phyloP scores from a whole-genome alignment of 2,329 filamentous ascomycete species.

The Lomentospora prolificans region DNA sequence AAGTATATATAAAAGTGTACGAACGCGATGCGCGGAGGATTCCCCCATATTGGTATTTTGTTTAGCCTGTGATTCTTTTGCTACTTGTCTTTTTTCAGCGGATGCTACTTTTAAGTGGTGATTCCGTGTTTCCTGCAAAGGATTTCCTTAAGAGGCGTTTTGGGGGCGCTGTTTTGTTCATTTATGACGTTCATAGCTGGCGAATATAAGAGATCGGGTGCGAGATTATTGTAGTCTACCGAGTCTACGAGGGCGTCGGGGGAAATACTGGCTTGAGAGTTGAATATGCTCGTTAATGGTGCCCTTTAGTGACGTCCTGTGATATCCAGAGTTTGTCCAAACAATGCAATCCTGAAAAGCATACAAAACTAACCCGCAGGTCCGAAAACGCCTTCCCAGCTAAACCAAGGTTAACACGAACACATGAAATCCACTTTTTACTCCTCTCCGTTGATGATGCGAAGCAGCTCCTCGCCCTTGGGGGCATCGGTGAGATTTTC shows the following conservation, averaged over 20 bases:
- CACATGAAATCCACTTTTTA: too few relatives aligned
- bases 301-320: background rate
- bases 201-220: background rate
- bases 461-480: conserved; percentile 63
- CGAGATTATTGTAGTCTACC: background rate
- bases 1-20: conserved; percentile 61
- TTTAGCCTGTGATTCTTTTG: background rate
- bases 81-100: conserved; percentile 3
- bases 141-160: background rate
- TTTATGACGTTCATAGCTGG: background rate
- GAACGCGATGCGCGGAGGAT: background rate
- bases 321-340: background rate
- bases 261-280: too few relatives aligned
- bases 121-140: background rate
- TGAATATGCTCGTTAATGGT: background rate
- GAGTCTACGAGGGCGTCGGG: too few relatives aligned
- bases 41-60: background rate
- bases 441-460: conserved; percentile 39
- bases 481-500: conserved; percentile 78
- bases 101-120: conserved; percentile 9
- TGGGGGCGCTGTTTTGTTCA: conserved; percentile 10
- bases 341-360: background rate
- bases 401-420: too few relatives aligned
- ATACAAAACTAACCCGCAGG: background rate
- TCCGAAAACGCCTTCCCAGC: background rate